A percentile compares a stretch with the other conserved stretches of the same genome.
These are phyloP conservation scores for Eutrema yunnanense DNA, from an alignment of 345 rosid genomes.

Conservation along the genomic window DNA sequence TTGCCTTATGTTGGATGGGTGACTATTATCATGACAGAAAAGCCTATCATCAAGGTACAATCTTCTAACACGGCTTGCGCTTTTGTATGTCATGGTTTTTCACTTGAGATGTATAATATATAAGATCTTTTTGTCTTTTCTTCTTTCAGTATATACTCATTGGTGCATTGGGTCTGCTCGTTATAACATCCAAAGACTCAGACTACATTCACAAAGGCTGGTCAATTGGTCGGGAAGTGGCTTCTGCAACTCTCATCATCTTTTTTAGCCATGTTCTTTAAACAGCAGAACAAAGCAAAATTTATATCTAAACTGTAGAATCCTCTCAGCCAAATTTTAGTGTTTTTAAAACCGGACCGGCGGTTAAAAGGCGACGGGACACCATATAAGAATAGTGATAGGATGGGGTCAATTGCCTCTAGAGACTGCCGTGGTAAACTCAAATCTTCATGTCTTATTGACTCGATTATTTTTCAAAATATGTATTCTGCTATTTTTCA, in stretches of 20 bases:
- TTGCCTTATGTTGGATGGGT: slow-evolving; percentile 80
- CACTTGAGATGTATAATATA: neutral
- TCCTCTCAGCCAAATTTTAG: neutral
- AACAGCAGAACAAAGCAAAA: neutral
- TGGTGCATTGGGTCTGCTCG: slow-evolving; percentile 54
- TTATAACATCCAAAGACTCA: slow-evolving; percentile 58
- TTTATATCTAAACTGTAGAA: neutral
- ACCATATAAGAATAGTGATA: neutral
- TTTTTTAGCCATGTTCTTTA: neutral
- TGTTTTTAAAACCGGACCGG: too few relatives aligned
- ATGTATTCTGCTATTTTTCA: too few relatives aligned
- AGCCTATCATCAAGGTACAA: slow-evolving; percentile 69
- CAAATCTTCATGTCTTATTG: too few relatives aligned
- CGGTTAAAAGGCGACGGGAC: too few relatives aligned
- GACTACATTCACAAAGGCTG: neutral
- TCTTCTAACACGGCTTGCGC: neutral
- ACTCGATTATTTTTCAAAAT: too few relatives aligned
- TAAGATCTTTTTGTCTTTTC: neutral
- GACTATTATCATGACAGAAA: slow-evolving; percentile 69
- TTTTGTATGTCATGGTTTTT: neutral
- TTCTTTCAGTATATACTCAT: slow-evolving; percentile 55
- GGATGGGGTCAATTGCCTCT: neutral
- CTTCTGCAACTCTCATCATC: slow-evolving; percentile 6
- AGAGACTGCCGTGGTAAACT: neutral
- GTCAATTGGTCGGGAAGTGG: neutral